Percentiles rank a stretch among this genome's conserved stretches.
Conservation (phyloP, 805 yeast genomes). For the Teunomyces aglyptinius region DNA sequence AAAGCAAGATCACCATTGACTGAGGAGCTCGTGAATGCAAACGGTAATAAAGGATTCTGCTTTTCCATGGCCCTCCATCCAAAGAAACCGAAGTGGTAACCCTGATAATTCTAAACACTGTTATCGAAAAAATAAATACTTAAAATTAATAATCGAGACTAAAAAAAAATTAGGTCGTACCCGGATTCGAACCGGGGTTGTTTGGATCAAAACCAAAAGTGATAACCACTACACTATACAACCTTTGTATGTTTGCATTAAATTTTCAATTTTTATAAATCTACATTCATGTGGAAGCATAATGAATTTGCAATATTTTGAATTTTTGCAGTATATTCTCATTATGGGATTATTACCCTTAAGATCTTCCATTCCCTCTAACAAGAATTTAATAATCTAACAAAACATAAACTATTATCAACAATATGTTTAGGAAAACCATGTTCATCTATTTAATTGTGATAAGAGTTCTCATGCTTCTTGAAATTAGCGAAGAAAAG, state of each 20-base stretch:
- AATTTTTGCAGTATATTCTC: neutral
- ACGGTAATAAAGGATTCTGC: conserved; percentile 45
- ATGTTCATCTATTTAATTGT: neutral
- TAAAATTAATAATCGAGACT: neutral
- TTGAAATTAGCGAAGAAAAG: neutral
- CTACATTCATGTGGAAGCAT: too few relatives aligned
- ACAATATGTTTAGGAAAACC: neutral
- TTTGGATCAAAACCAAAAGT: conserved; percentile 78
- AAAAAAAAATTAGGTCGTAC: conserved; percentile 58
- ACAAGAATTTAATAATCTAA: too few relatives aligned
- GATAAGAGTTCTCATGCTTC: neutral
- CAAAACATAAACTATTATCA: too few relatives aligned
- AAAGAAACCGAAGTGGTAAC: neutral
- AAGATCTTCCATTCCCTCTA: neutral
- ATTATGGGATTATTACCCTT: neutral
- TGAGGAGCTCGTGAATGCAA: conserved; percentile 42
- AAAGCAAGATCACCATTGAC: conserved; percentile 30
- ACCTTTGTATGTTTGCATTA: conserved; percentile 17
- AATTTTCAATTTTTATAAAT: neutral
- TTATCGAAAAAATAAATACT: neutral
- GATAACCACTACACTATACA: conserved; percentile 78
- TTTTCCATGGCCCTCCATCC: conserved; percentile 19
- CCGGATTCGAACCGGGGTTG: conserved; percentile 87
- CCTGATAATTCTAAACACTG: neutral
- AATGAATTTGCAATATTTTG: neutral